These are phyloP conservation scores for Gossypium herbaceum DNA, from an alignment of 345 rosid genomes.

Conservation along the genomic window DNA sequence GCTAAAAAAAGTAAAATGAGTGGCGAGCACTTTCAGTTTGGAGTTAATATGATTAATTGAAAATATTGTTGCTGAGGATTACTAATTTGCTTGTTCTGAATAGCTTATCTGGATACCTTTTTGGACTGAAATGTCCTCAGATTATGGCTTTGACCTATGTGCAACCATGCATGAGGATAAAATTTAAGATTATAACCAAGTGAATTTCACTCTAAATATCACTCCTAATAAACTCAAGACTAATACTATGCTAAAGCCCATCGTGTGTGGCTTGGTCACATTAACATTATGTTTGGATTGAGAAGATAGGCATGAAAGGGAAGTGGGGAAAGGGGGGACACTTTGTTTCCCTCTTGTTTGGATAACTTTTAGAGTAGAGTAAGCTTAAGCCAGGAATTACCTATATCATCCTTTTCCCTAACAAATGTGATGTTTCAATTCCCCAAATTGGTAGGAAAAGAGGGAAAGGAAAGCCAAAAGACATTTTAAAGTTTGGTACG, in stretches of 20 bases:
- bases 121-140: neutral
- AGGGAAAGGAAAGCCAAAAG: too few relatives aligned
- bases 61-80: constrained; percentile 2
- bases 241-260: neutral
- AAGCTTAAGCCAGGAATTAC: neutral
- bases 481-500: neutral
- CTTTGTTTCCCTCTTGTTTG: neutral
- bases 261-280: neutral
- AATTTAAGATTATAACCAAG: neutral
- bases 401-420: neutral
- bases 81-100: neutral
- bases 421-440: neutral
- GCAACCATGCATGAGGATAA: neutral
- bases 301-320: neutral
- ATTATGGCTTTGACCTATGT: neutral
- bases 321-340: neutral
- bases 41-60: neutral
- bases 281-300: neutral
- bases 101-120: neutral
- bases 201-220: neutral
- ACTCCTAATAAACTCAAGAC: neutral
- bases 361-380: neutral
- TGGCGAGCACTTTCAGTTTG: neutral
- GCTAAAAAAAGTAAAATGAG: neutral
- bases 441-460: neutral